Evolutionary conservation across 2,329 filamentous ascomycete species (phyloP), one percentile per base, ranked within the genome.

Genomic region (Fusarium robinianum): DNA sequence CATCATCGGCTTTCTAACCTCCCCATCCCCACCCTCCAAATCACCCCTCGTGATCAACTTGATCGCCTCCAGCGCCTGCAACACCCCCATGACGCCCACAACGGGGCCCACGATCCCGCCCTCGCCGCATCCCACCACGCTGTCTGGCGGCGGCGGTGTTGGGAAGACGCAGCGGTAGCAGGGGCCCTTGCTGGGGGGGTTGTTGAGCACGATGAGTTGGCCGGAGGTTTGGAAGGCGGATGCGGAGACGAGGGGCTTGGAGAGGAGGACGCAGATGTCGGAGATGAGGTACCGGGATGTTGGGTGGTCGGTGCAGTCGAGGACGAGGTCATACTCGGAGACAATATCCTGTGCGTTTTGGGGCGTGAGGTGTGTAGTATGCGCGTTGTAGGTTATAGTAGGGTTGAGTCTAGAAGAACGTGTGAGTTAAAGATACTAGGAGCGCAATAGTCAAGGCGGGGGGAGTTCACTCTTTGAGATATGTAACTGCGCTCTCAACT

Each of bases 131-230:
- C 85, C 90, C 2, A 89, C 77, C 1, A 96, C 85, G 43, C 82
- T 90, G 27, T 88, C 87, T 1, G 88, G 81, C 0, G 92, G 90
- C 0, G 94, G 91, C 0, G 94, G 91, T 24, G 79, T 85, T 0
- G 90, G 91, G 58, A 96, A 99, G 9, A 97, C 80, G 63, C 94
- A 99, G 27, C 94, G 80, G 68, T 99, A 99, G 68, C 94, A 99
- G 0, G 92, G 91, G 0, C 90, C 88, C 6, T 47, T 44, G 1
- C 87, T 85, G 1, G 89, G 81, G 2, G 91, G 91, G 46, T 85
- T 83, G 67, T 97, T 96, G 37, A 97, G 77, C 0, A 95, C 80
- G 58, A 95, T 88, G 4, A 97, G 77, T 68, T 97, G 92, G 2
- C 94, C 94, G 44, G 96, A 91, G 0, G 86, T 90, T 12, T 89